phyloP scores from a whole-genome alignment of 2,329 filamentous ascomycete genomes.

The Parastagonospora nodorum region DNA sequence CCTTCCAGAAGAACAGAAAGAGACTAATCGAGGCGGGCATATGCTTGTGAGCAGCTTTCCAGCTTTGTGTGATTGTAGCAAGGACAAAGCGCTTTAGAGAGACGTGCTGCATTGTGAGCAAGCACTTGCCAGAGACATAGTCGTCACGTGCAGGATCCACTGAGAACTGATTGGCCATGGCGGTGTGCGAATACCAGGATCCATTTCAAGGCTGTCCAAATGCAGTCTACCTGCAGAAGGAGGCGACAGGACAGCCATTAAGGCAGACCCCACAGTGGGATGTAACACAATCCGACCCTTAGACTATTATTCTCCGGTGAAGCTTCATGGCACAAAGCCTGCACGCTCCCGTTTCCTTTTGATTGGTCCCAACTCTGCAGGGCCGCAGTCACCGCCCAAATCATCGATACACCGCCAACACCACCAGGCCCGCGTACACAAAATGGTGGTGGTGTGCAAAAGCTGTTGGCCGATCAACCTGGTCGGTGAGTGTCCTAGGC shows the following conservation, averaged over 20 bases:
- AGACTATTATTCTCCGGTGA: conserved; percentile 30
- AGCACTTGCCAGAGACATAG: conserved; percentile 5
- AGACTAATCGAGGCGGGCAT: too few relatives aligned
- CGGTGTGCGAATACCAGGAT: conserved; percentile 7
- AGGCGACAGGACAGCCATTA: conserved; percentile 21
- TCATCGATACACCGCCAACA: conserved; percentile 20
- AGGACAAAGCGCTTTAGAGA: not conserved
- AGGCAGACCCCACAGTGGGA: conserved; percentile 10
- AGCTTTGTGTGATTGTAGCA: not conserved
- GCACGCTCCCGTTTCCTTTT: conserved; percentile 4
- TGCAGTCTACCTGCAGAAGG: conserved; percentile 19
- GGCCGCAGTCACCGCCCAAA: conserved; percentile 20
- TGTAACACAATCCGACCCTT: conserved; percentile 27
- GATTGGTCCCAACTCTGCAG: conserved; percentile 15
- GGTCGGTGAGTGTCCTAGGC: conserved; percentile 5
- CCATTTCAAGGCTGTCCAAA: conserved; percentile 12
- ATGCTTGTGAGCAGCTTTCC: too few relatives aligned
- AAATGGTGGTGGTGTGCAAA: not conserved
- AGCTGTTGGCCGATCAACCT: conserved; percentile 3
- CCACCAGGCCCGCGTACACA: not conserved
- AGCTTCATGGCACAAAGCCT: conserved; percentile 15
- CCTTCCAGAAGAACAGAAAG: conserved; percentile 19
- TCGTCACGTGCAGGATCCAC: conserved; percentile 27
- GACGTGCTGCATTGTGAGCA: conserved; percentile 3
- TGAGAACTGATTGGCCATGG: conserved; percentile 8